Percentiles rank a stretch among this genome's conserved stretches.
Conservation (phyloP, 768 basidiomycete species). For the Baorangia bicolor region DNA sequence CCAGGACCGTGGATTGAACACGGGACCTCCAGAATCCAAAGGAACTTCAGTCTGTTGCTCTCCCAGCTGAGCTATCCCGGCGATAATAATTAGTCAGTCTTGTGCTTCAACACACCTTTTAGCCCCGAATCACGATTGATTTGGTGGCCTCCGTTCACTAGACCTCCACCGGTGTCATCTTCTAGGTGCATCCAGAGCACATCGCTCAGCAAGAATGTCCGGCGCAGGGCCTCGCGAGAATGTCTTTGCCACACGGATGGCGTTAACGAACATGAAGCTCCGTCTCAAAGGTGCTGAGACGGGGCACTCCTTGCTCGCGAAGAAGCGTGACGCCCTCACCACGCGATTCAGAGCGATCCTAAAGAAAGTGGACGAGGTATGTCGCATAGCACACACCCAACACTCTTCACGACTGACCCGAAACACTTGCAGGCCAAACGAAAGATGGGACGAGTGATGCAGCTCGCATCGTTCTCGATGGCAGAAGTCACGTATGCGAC, state of each 20-base stretch:
- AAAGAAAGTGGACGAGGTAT: slow-evolving; percentile 95
- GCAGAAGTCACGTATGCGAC: slow-evolving; percentile 99
- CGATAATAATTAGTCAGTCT: neutral
- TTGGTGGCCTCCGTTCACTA: neutral
- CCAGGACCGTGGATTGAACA: slow-evolving; percentile 79
- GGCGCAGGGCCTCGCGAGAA: slow-evolving; percentile 89
- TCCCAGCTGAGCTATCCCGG: slow-evolving; percentile 76
- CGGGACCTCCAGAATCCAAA: slow-evolving; percentile 68
- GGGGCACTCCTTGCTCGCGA: slow-evolving; percentile 91
- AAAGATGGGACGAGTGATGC: slow-evolving; percentile 99
- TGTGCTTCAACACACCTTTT: neutral
- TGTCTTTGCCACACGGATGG: slow-evolving; percentile 97
- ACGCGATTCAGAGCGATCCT: slow-evolving; percentile 93
- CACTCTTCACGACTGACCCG: slow-evolving; percentile 17
- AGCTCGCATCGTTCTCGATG: slow-evolving; percentile 97
- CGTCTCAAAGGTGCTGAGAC: slow-evolving; percentile 91
- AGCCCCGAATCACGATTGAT: neutral
- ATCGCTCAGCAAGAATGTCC: slow-evolving; percentile 60
- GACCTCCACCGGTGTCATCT: neutral
- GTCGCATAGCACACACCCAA: slow-evolving; percentile 17
- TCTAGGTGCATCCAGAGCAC: neutral
- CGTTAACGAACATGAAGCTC: slow-evolving; percentile 87
- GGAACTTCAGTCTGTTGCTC: slow-evolving; percentile 69
- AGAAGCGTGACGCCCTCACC: slow-evolving; percentile 96
- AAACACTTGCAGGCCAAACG: slow-evolving; percentile 76